Percentiles rank a stretch among this genome's conserved stretches.
Conservation (phyloP, 331 rosid species). For the Quercus tomentella region DNA sequence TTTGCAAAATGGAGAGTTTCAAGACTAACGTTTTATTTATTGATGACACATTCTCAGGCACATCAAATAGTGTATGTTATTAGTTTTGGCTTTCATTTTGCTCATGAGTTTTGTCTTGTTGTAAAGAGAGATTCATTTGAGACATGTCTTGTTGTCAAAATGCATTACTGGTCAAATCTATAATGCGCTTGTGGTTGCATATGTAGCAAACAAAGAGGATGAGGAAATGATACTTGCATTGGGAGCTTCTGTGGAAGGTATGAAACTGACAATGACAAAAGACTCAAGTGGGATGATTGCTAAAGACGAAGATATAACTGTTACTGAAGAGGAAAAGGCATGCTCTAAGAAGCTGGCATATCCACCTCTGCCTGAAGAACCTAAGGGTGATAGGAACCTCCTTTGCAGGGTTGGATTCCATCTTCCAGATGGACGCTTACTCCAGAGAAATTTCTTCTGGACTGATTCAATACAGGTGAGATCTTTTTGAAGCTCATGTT, state of each 20-base stretch:
- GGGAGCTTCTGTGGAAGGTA: conserved; percentile 67
- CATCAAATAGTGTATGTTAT: not conserved
- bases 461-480: conserved; percentile 83
- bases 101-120: not conserved
- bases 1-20: not conserved
- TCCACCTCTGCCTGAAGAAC: conserved; percentile 85
- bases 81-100: not conserved
- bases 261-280: conserved; percentile 13
- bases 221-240: conserved; percentile 68
- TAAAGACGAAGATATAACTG: conserved; percentile 32
- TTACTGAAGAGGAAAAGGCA: conserved; percentile 36
- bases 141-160: not conserved
- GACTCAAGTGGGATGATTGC: conserved; percentile 34
- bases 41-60: not conserved
- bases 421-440: conserved; percentile 87
- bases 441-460: conserved; percentile 76
- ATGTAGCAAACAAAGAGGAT: conserved; percentile 50
- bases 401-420: conserved; percentile 83
- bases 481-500: not conserved
- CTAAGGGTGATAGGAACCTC: conserved; percentile 71
- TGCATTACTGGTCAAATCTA: not conserved
- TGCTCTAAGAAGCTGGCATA: conserved; percentile 42
- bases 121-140: no score
- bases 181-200: conserved; percentile 27
- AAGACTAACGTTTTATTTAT: not conserved